Evolutionary conservation across 257 asterid genomes (phyloP), one percentile per base, ranked within the genome.

Genomic region (Solanum paucissectum): DNA sequence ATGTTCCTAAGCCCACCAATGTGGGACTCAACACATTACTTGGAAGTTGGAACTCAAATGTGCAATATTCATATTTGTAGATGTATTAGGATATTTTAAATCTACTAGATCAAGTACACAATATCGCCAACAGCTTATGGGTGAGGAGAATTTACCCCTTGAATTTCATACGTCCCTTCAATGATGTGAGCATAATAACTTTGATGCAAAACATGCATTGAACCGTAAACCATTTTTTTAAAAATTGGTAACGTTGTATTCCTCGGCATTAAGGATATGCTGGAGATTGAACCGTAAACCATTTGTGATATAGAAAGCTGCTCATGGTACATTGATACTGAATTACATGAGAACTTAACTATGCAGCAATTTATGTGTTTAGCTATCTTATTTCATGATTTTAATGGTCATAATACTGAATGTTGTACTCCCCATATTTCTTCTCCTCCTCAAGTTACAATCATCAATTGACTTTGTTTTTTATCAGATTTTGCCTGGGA

Each of bases 401-500:
- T 55, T 55, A 55, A 55, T 55, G 64, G 64, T 55, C 64, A 55
- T 55, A 20, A 55, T 75, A 21, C 55, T 37, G 83, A 37, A 75
- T 75, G 6, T 42, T 13, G 66, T 27, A 27, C 66, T 25, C 38
- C 9, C 38, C 36, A 3, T 79, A 27, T 25, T 79, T 79, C 38
- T 79, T 79, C 37, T 13, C 42, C 40, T 79, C 85, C 25, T 81
- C 68, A 81, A 81, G 85, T 44, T 44, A 27, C 85, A 82, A 49
- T 32, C 69, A 49, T 32, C 85, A 81, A 29, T 49, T 82, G 69
- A 82, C 44, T 49, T 52, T 72, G 23, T 42, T 25, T 49, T 27
- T 87, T 8, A 69, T 69, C 95, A 96, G 99, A 92, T 95, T 92
- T 94, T 96, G 86, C 99, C 99, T 29, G 97, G 89, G 83, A 95